phyloP scores from a whole-genome alignment of 441 rosid genomes.

The Euphorbia schlechtendalii region DNA sequence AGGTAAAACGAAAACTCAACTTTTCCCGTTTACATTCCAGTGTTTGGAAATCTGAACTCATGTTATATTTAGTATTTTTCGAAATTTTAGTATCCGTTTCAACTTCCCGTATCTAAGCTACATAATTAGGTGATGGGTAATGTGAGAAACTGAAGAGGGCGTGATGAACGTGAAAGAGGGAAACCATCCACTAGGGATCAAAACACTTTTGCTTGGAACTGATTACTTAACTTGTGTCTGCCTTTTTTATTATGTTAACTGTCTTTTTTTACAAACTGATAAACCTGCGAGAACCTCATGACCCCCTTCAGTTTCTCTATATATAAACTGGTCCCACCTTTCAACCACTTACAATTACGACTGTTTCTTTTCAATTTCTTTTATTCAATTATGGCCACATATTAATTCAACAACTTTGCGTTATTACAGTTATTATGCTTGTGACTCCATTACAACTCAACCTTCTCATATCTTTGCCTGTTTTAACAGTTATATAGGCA shows the following conservation, averaged over 20 bases:
- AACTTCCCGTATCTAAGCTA: too few species aligned
- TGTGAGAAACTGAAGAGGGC: slow-evolving; percentile 26
- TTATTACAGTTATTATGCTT: background rate
- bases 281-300: slow-evolving; percentile 51
- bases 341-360: slow-evolving; percentile 9
- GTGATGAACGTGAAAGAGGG: slow-evolving; percentile 46
- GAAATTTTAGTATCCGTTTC: too few species aligned
- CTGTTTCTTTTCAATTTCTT: slow-evolving; percentile 1
- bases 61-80: too few species aligned
- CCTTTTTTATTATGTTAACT: slow-evolving; percentile 22
- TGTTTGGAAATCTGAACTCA: too few species aligned
- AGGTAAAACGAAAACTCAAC: too few species aligned
- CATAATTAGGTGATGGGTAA: background rate
- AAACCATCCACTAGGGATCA: too few species aligned
- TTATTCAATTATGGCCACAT: background rate
- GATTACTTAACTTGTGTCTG: slow-evolving; percentile 3
- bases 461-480: background rate
- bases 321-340: slow-evolving; percentile 16
- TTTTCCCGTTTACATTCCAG: too few species aligned
- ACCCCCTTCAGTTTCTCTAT: slow-evolving; percentile 14
- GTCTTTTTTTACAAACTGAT: slow-evolving; percentile 25
- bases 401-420: background rate
- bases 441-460: background rate
- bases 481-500: too few species aligned
- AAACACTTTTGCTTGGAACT: slow-evolving; percentile 20